These are phyloP conservation scores for Populus pruinosa DNA, from an alignment of 345 rosid genomes.

Conservation along the genomic window DNA sequence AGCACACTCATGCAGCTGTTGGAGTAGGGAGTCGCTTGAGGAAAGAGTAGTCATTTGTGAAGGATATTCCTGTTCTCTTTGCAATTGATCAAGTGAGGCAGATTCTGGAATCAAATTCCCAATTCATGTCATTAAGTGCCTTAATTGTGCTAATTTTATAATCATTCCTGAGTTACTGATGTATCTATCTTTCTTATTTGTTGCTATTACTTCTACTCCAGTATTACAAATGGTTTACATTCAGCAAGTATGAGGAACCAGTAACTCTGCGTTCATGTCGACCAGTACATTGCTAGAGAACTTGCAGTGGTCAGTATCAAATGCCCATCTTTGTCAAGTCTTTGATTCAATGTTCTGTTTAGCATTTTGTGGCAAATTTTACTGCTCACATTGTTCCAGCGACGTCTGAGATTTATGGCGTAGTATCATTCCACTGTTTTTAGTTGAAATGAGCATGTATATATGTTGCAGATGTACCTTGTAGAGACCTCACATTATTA, in stretches of 20 bases:
- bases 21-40: slow-evolving; percentile 76
- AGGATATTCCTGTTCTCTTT: slow-evolving; percentile 82
- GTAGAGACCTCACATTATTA: neutral
- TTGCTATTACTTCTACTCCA: slow-evolving; percentile 35
- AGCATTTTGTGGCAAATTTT: neutral
- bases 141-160: neutral
- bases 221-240: slow-evolving; percentile 96
- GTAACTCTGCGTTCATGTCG: slow-evolving; percentile 62
- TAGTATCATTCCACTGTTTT: neutral
- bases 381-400: neutral
- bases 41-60: slow-evolving; percentile 81
- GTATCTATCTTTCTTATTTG: slow-evolving; percentile 16
- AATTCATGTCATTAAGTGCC: neutral
- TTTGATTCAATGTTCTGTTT: neutral
- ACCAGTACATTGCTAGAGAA: slow-evolving; percentile 79
- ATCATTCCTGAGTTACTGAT: neutral
- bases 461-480: neutral
- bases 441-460: neutral
- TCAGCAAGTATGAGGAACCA: slow-evolving; percentile 92
- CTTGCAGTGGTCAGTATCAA: slow-evolving; percentile 66
- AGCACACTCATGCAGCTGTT: slow-evolving; percentile 82
- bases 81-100: slow-evolving; percentile 90
- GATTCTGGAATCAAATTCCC: neutral
- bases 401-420: neutral
- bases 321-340: neutral